Percentiles rank a stretch among this genome's conserved stretches.
Evolutionary conservation across 441 rosid genomes (phyloP).

Genomic region (Adansonia grandidieri): DNA sequence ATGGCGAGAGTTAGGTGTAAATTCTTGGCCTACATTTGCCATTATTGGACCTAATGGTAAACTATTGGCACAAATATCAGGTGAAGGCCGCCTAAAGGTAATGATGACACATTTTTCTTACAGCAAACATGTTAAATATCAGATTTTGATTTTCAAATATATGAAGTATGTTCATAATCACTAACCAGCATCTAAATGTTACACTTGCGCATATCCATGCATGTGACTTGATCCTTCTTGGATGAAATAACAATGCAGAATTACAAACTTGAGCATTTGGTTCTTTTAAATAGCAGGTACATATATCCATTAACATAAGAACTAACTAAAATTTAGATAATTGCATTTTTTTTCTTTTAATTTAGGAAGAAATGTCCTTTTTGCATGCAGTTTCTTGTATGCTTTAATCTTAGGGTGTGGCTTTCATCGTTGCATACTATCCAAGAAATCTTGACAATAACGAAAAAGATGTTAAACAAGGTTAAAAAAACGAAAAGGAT

Average conservation of each 20-base stretch:
- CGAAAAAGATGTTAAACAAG: background rate
- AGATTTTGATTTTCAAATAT: constrained; percentile 5
- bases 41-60: constrained; percentile 85
- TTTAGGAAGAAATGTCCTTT: background rate
- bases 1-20: constrained; percentile 92
- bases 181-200: background rate
- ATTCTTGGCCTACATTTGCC: constrained; percentile 97
- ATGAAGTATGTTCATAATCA: background rate
- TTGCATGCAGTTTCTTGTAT: background rate
- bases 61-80: constrained; percentile 80
- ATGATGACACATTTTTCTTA: constrained; percentile 23
- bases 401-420: background rate
- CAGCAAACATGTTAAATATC: background rate
- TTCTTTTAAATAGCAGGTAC: background rate
- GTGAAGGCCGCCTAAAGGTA: constrained; percentile 94
- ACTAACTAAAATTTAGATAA: background rate
- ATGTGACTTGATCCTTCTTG: constrained; percentile 1
- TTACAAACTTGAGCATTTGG: constrained; percentile 4
- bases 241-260: background rate
- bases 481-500: background rate
- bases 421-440: background rate
- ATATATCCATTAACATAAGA: background rate
- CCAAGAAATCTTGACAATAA: background rate
- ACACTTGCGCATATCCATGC: background rate
- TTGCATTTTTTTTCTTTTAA: background rate